Base-by-base conservation (phyloP, 352 stramenopile species). In the Pythium coloratum region DNA sequence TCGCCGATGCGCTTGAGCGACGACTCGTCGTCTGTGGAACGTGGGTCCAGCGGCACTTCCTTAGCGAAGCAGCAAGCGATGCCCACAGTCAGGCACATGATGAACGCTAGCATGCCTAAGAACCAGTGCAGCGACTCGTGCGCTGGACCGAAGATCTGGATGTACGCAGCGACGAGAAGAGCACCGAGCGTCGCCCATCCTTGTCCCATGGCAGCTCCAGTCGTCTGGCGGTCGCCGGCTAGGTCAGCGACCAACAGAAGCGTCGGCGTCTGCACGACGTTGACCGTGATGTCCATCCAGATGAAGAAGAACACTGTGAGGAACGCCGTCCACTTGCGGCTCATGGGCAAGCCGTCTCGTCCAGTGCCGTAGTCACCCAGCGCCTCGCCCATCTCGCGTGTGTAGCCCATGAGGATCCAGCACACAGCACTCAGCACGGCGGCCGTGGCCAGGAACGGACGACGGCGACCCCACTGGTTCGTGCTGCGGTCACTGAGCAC, bases 401-500 rank as follows among this genome's bases (percentile, higher is more conserved):
- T 10, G 9, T 42, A 42, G 8, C 8, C 36, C 36, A 42, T 42
- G 36, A 42, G 36, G 9, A 42, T 42, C 36, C 36, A 42, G 36
- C 36, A 42, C 2, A 42, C 16, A n/a, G n/a, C n/a, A n/a, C n/a
- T n/a, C n/a, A n/a, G n/a, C n/a, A n/a, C n/a, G n/a, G n/a, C n/a
- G n/a, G n/a, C n/a, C n/a, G n/a, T n/a, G n/a, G n/a, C n/a, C 36
- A 42, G 12, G 36, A 42, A 42, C 8, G 12, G 36, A 10, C 7
- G 12, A 14, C 36, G 36, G 36, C 36, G 36, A 16, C 36, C 36
- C 2, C 10, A 3, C 36, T 42, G 12, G 36, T 42, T 42, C 8
- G 36, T 42, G 55, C 64, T 76, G 6, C 72, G 70, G 56, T 89
- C 80, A 36, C 72, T 81, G 49, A 86, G 67, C 32, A 88, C 77